Base-by-base conservation (phyloP, 1,284 basidiomycete genomes). In the Ganoderma lingzhi region DNA sequence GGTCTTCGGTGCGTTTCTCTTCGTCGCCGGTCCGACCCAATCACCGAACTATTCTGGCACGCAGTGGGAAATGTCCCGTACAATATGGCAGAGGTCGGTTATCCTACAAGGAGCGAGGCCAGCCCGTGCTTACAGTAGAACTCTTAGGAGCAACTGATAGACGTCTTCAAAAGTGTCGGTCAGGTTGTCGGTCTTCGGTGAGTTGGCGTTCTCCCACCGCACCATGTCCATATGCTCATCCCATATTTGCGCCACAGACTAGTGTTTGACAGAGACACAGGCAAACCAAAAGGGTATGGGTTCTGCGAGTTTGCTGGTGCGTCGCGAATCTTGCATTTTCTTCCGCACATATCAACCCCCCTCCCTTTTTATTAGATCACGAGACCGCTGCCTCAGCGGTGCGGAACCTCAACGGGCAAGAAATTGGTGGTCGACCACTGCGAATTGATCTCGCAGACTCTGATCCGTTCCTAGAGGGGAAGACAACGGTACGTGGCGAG, bases 281-380 rank as follows among this genome's bases (percentile, higher is more conserved):
- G 97, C 67, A 96, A 97, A 80, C 95, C 96, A 62, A 96, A 95
- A 82, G 97, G 98, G 17, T 99, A 98, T 79, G 97, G 97, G 15
- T 98, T 98, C 80, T 97, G 96, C 84, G 96, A 98, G 87, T 98
- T 96, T 80, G 92, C 94, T 76, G 96, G 96, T 96, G 86, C 81
- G 89, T 85, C 75, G 78, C 81, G 67, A 63, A 65, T 68, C 68
- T 66, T 4, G 6, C 56, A 28, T 61, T 23, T 42, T 41, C 9
- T 42, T 28, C 74, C 73, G 76, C 79, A 59, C 41, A 68, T 51
- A 55, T 0, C 23, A 23, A 23, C 23, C 23, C 23, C 30, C 44
- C 23, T 17, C 60, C 23, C 28, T 32, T 62, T n/a, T 64, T 9
- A 8, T 59, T 56, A 96, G 97, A 99, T 80, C 93, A 97, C 78